These are phyloP conservation scores for Erythrobasidium yunnanense DNA, from an alignment of 768 basidiomycete species.

Conservation along the genomic window DNA sequence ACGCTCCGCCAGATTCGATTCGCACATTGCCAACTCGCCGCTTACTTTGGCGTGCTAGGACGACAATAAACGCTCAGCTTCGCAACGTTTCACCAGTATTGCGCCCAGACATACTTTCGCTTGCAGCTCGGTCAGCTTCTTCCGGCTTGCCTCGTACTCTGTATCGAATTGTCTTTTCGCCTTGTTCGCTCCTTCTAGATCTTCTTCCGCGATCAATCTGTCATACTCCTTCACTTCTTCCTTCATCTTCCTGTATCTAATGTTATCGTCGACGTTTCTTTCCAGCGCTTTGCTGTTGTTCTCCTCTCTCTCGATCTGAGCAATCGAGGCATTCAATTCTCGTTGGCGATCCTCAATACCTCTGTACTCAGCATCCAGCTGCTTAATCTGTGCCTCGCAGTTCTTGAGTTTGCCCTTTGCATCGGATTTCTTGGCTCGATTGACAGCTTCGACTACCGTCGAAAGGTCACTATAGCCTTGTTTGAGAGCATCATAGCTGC, in stretches of 20 bases:
- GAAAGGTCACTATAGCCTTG: constrained; percentile 2
- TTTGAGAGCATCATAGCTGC: neutral
- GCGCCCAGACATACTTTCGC: constrained; percentile 49
- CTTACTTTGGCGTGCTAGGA: constrained; percentile 59
- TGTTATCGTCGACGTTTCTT: constrained; percentile 68
- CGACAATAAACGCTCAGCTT: neutral
- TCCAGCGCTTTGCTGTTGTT: constrained; percentile 51
- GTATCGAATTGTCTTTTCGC: constrained; percentile 74
- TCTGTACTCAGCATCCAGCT: constrained; percentile 30
- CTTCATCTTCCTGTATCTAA: constrained; percentile 60
- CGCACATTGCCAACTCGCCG: constrained; percentile 68
- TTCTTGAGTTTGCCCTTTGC: constrained; percentile 17
- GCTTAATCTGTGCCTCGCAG: constrained; percentile 29
- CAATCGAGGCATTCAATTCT: constrained; percentile 30
- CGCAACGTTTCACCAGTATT: neutral
- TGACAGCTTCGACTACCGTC: neutral
- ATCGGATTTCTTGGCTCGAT: neutral
- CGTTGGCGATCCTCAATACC: constrained; percentile 28
- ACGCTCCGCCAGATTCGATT: constrained; percentile 55
- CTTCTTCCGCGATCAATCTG: constrained; percentile 59
- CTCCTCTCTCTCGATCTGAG: constrained; percentile 44
- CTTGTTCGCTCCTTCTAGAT: constrained; percentile 76
- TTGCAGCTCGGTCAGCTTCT: constrained; percentile 61
- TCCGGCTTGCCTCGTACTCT: constrained; percentile 60
- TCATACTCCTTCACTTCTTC: constrained; percentile 58